Conservation (phyloP, 2,329 filamentous ascomycete genomes). For the Claviceps sp. region DNA sequence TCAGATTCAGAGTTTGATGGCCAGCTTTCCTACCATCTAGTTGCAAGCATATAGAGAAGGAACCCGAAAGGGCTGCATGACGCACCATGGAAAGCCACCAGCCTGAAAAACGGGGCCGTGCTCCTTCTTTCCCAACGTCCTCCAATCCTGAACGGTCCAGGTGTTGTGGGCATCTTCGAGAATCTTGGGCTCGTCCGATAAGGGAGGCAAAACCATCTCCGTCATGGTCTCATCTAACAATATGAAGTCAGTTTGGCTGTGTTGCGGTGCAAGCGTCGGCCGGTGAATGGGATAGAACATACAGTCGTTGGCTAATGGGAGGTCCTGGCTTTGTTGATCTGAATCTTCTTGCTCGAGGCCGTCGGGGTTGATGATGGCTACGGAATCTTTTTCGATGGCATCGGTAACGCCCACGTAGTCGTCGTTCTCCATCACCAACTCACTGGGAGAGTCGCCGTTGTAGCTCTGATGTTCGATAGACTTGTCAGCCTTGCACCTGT, state of each 20-base stretch:
- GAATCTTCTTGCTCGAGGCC: conserved; percentile 30
- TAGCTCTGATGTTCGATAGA: conserved; percentile 27
- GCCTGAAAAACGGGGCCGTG: conserved; percentile 82
- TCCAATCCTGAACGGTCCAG: conserved; percentile 83
- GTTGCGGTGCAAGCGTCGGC: background rate
- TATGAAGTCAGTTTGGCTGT: background rate
- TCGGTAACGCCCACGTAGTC: conserved; percentile 39
- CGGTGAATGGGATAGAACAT: conserved; percentile 16
- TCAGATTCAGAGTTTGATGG: background rate
- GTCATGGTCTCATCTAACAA: conserved; percentile 68
- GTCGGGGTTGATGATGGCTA: conserved; percentile 43
- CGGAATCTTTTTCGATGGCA: conserved; percentile 35
- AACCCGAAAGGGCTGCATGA: conserved; percentile 7
- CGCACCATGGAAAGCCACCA: conserved; percentile 75
- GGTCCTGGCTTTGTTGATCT: conserved; percentile 31
- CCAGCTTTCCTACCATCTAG: background rate
- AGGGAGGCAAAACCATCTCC: conserved; percentile 59
- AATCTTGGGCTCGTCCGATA: conserved; percentile 64
- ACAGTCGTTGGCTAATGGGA: conserved; percentile 41
- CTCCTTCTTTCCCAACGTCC: conserved; percentile 60
- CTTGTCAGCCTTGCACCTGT: conserved; percentile 14
- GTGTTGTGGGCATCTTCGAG: conserved; percentile 64
- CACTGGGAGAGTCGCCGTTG: conserved; percentile 41
- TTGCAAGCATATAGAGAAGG: background rate
- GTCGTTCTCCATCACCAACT: conserved; percentile 42